Base-by-base conservation (phyloP, 352 stramenopile genomes). In the Pythium guiyangense region DNA sequence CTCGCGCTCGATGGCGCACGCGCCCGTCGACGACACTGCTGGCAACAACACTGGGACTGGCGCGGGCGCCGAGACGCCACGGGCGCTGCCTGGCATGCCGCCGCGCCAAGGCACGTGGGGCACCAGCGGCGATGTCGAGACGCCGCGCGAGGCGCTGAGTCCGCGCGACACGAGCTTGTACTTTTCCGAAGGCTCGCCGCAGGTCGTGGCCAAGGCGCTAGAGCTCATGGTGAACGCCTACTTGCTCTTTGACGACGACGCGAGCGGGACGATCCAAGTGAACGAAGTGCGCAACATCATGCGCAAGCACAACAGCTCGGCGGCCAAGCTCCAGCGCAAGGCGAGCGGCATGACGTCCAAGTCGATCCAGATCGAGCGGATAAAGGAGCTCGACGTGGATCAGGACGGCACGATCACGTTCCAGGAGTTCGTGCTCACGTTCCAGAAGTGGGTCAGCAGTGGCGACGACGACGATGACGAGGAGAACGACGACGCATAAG, bases 341-440 rank as follows among this genome's bases (percentile, higher is more conserved):
- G 52, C 69, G 20, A 91, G 76, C 56, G 67, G 75, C 20, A 65
- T 83, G 35, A 82, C 79, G 34, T 85, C 79, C 12, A 77, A 84
- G 48, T 60, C 69, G 37, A 88, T 87, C 46, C 77, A 71, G 12
- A 59, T 77, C 27, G 83, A 93, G 60, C 77, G 87, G 59, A 92
- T 90, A 79, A 88, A 94, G 57, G 86, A 96, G 58, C 70, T 96
- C 48, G 87, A 96, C 57, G 71, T 88, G 49, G 81, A 96, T 59
- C 66, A 86, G n/a, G 84, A 96, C 45, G 86, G 87, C 50, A 92
- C 76, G 10, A 94, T 96, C 69, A 95, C 86, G 22, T 96, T 94
- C 57, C 82, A 94, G 59, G 87, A 96, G 58, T 96, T 96, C 47
- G 72, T 96, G 31, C 72, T 92, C 39, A 92, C 87, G 31, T 96